Evolutionary conservation across 1,284 basidiomycete species (phyloP).

Genomic region (Stereum hirsutum): DNA sequence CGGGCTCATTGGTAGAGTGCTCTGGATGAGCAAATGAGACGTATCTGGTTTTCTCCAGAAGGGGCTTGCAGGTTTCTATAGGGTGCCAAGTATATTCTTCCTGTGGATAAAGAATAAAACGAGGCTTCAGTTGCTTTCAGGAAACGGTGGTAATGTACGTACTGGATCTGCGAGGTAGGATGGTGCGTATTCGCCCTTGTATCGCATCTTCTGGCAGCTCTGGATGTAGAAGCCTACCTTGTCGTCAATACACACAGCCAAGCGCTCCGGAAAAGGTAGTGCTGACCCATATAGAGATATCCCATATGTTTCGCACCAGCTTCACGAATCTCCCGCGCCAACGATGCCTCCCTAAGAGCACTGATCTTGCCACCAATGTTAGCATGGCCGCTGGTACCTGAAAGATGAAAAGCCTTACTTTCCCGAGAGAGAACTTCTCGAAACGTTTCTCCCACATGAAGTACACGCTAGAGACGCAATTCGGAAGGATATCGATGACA

Average conservation of each 20-base stretch:
- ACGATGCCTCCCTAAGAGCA: conserved; percentile 69
- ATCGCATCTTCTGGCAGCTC: conserved; percentile 91
- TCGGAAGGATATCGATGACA: conserved; percentile 87
- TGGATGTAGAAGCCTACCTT: conserved; percentile 82
- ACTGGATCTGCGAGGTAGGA: conserved; percentile 88
- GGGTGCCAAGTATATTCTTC: conserved; percentile 75
- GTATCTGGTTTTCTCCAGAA: conserved; percentile 60
- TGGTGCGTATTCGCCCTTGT: conserved; percentile 90
- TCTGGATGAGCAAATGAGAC: conserved; percentile 60
- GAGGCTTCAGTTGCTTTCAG: not conserved
- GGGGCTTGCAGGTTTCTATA: conserved; percentile 45
- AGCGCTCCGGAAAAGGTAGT: not conserved
- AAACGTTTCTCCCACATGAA: conserved; percentile 86
- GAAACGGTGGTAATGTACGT: conserved; percentile 13
- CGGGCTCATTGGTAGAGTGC: conserved; percentile 29
- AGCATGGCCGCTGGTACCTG: not conserved
- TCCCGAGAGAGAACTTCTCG: conserved; percentile 76
- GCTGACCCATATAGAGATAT: conserved; percentile 79
- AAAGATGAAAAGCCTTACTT: conserved; percentile 31
- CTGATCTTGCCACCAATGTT: conserved; percentile 56
- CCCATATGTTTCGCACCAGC: conserved; percentile 58
- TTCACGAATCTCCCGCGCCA: conserved; percentile 64
- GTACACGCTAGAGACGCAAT: conserved; percentile 91
- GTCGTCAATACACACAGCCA: not conserved
- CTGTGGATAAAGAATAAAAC: conserved; percentile 24